Conservation (phyloP, 2,329 filamentous ascomycete genomes). For the Neofusicoccum laricinum region DNA sequence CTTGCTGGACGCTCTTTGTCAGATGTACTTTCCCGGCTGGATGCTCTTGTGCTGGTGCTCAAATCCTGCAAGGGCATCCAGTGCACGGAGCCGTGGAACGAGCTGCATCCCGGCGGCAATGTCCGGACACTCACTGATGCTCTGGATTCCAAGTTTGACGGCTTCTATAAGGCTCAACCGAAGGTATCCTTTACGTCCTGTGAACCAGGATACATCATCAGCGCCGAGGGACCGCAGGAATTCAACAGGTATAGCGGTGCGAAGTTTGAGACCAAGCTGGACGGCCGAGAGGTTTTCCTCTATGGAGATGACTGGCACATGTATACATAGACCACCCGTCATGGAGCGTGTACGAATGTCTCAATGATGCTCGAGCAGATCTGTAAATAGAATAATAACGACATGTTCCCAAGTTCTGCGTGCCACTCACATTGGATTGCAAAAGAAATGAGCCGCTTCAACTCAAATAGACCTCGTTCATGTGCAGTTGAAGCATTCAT, state of each 20-base stretch:
- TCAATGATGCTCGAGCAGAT: no score
- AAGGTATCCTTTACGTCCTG: constrained; percentile 55
- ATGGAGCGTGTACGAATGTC: no score
- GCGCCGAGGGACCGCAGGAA: constrained; percentile 48
- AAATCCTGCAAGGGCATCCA: constrained; percentile 58
- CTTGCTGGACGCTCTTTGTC: constrained; percentile 20
- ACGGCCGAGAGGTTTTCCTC: constrained; percentile 2
- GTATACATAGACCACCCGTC: background rate
- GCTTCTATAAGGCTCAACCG: constrained; percentile 52
- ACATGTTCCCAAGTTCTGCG: no score
- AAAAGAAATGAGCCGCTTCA: no score
- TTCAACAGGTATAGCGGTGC: background rate
- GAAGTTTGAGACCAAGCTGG: background rate
- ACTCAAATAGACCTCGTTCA: no score
- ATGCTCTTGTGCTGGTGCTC: constrained; percentile 58
- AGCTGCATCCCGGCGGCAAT: constrained; percentile 53
- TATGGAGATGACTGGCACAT: constrained; percentile 12
- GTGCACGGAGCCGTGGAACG: constrained; percentile 57
- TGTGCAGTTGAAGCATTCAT: no score
- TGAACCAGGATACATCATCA: constrained; percentile 54
- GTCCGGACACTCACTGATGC: constrained; percentile 54
- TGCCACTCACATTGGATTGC: no score
- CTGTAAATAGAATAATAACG: background rate
- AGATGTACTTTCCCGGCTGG: constrained; percentile 37
- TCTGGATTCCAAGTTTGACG: constrained; percentile 47